Evolutionary conservation across 192 early-diverging fungal genomes (phyloP).

Genomic region (Coemansia sp.): DNA sequence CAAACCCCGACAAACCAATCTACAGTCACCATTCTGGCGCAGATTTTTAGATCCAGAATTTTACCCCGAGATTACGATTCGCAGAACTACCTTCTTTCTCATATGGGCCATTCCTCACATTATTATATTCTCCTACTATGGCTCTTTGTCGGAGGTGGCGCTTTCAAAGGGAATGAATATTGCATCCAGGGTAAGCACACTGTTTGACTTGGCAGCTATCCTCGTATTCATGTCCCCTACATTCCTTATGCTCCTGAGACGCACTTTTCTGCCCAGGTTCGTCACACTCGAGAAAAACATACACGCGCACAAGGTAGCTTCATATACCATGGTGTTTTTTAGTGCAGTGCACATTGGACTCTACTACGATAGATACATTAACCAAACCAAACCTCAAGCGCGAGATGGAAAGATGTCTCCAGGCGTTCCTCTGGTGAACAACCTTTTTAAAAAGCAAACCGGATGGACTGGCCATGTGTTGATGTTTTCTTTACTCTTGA

Average conservation of each 20-base stretch:
- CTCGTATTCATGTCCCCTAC: constrained; percentile 85
- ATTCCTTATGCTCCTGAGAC: constrained; percentile 57
- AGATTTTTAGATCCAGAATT: constrained; percentile 17
- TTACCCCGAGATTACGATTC: constrained; percentile 47
- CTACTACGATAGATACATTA: constrained; percentile 31
- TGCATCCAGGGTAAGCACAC: constrained; percentile 25
- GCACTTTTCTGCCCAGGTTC: constrained; percentile 59
- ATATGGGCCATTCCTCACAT: constrained; percentile 43
- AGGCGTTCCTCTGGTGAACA: constrained; percentile 21
- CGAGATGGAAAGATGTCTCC: constrained; percentile 12
- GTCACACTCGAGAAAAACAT: constrained; percentile 73
- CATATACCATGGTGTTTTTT: constrained; percentile 67
- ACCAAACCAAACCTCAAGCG: constrained; percentile 15
- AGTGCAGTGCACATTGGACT: constrained; percentile 60
- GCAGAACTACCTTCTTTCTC: constrained; percentile 30
- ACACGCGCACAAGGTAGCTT: constrained; percentile 72
- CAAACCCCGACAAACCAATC: background rate
- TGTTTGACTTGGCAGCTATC: constrained; percentile 66
- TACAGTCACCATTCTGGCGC: background rate
- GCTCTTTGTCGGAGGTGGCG: background rate
- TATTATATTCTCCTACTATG: constrained; percentile 26
- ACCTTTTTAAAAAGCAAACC: constrained; percentile 24
- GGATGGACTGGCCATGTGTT: constrained; percentile 74
- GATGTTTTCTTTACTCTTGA: constrained; percentile 60
- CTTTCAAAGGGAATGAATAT: constrained; percentile 24